A percentile compares a stretch with the other conserved stretches of the same genome.
These are phyloP conservation scores for Taiozyma sp. DNA, from an alignment of 1,139 yeast species.

Conservation along the genomic window DNA sequence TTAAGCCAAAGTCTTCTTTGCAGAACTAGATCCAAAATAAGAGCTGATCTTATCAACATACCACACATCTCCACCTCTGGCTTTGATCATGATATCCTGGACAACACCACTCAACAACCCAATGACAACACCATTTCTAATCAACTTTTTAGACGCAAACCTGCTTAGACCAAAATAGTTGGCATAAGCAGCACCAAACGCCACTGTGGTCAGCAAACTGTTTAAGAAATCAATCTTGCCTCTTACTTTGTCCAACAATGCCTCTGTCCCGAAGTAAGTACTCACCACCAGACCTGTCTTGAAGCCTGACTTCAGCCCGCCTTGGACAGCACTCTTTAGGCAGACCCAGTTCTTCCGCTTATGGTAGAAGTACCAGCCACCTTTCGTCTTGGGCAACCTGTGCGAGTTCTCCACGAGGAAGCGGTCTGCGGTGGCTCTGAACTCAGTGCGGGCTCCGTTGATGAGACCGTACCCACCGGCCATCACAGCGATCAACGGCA, in stretches of 20 bases:
- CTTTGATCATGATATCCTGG: constrained; percentile 58
- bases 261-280: constrained; percentile 57
- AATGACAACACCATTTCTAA: constrained; percentile 49
- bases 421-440: constrained; percentile 49
- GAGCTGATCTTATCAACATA: constrained; percentile 31
- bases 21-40: not conserved
- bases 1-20: too few relatives aligned
- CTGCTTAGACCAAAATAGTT: constrained; percentile 37
- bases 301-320: constrained; percentile 45
- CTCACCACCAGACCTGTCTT: constrained; percentile 42
- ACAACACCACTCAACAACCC: constrained; percentile 59
- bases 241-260: constrained; percentile 49
- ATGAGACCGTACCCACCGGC: constrained; percentile 54
- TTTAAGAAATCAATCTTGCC: constrained; percentile 56
- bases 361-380: constrained; percentile 90
- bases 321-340: constrained; percentile 50
- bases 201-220: constrained; percentile 52
- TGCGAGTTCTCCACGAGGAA: constrained; percentile 82
- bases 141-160: constrained; percentile 43
- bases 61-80: constrained; percentile 64
- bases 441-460: constrained; percentile 63
- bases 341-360: constrained; percentile 79
- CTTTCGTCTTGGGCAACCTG: constrained; percentile 69
- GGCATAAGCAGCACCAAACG: constrained; percentile 51
- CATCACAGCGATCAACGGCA: constrained; percentile 32